Evolutionary conservation across 805 yeast genomes (phyloP), one percentile per base, ranked within the genome.

Genomic region (Candida yuanshanica): DNA sequence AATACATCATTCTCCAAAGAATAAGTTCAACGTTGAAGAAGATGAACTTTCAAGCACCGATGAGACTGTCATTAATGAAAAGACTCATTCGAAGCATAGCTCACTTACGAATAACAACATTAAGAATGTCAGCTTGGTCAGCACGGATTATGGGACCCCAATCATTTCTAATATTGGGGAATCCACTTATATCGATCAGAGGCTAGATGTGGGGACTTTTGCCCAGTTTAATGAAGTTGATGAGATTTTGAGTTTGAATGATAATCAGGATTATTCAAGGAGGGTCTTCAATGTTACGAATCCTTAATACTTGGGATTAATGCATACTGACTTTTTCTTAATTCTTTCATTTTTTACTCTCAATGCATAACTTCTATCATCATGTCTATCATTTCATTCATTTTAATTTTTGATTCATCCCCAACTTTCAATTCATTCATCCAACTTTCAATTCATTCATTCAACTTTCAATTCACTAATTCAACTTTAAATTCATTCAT

Each of bases 181-280:
- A 7, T 50, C 59, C 4, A 50, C 58, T 1, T 46, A 56, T 31
- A 64, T 66, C 22, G 76, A 72, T 48, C 72, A 64, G 45, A 50
- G 76, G 26, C 51, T 72, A 20, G 65, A 62, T 36, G 42, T 39
- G 17, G 25, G 38, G 4, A 39, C 68, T 58, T 46, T 69, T 63
- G 4, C 44, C 41, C 33, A 37, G 17, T 43, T 52, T 50, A 23
- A 50, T 58, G 53, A 57, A 52, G 51, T 48, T 23, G 46, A 50
- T 45, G 44, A 54, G 55, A 38, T 41, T 38, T 40, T 55, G 23
- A 66, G 74, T 17, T 50, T 74, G 33, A 67, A 65, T n/a, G 79
- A 74, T 52, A 70, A 72, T 43, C 57, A 65, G 18, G 79, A 74
- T 48, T 74, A 74, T 49, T 63, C 71, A 13, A 59, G 79, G 43